These are phyloP conservation scores for Amesomyces nigricolor DNA, from an alignment of 2,329 filamentous ascomycete species.

Conservation along the genomic window DNA sequence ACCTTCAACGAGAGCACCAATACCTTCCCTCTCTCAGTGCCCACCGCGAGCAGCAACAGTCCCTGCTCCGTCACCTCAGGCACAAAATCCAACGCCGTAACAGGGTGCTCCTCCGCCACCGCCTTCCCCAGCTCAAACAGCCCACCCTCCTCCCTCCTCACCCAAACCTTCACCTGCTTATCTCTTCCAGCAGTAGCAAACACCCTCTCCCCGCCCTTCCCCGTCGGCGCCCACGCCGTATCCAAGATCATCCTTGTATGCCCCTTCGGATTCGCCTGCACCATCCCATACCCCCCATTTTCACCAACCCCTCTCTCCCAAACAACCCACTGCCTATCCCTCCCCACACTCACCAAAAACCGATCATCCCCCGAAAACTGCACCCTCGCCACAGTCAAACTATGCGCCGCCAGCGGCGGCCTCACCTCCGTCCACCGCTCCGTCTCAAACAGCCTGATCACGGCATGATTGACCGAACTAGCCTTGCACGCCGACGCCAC, in stretches of 20 bases:
- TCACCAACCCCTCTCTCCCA: constrained; percentile 38
- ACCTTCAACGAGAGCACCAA: constrained; percentile 39
- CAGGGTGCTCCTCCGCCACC: constrained; percentile 52
- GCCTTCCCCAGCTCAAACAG: constrained; percentile 49
- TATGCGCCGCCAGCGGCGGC: constrained; percentile 77
- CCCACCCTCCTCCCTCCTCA: constrained; percentile 30
- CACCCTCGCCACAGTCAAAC: constrained; percentile 77
- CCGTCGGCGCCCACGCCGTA: constrained; percentile 68
- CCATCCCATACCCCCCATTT: constrained; percentile 47
- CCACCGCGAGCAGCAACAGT: constrained; percentile 46
- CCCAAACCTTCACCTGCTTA: constrained; percentile 74
- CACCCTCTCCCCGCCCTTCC: constrained; percentile 31
- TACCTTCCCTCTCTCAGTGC: constrained; percentile 50
- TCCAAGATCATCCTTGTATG: constrained; percentile 91
- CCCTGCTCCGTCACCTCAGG: constrained; percentile 29
- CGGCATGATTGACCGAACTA: constrained; percentile 87
- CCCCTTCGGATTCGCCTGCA: constrained; percentile 70
- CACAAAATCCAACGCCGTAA: constrained; percentile 68
- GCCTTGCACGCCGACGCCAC: constrained; percentile 92
- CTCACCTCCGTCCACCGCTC: constrained; percentile 79
- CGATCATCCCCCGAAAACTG: constrained; percentile 71
- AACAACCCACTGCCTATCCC: constrained; percentile 86
- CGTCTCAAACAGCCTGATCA: constrained; percentile 87
- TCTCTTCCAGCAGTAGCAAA: constrained; percentile 91
- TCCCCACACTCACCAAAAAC: constrained; percentile 78